Evolutionary conservation across 2,329 filamentous ascomycete genomes (phyloP).

Genomic region (Claviceps sp.): DNA sequence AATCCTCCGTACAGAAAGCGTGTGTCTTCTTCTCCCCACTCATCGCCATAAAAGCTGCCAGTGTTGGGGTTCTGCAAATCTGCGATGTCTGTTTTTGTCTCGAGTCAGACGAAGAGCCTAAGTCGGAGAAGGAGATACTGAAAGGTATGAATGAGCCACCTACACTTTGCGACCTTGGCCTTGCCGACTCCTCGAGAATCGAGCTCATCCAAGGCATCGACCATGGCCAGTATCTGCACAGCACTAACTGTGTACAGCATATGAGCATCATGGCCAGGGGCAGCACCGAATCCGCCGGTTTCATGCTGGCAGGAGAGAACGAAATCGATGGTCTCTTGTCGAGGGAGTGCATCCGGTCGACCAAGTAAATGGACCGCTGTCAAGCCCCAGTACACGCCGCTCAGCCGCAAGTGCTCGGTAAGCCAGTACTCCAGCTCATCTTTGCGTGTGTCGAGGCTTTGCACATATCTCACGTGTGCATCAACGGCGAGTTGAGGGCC

Average conservation of each 20-base stretch:
- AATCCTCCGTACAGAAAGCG: slow-evolving; percentile 86
- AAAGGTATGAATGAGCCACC: slow-evolving; percentile 21
- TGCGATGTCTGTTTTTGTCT: slow-evolving; percentile 51
- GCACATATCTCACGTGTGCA: slow-evolving; percentile 80
- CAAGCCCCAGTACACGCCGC: slow-evolving; percentile 93
- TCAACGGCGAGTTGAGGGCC: slow-evolving; percentile 34
- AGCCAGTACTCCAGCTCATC: slow-evolving; percentile 97
- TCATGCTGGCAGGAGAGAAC: slow-evolving; percentile 90
- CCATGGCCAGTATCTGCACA: slow-evolving; percentile 78
- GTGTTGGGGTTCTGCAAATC: slow-evolving; percentile 65
- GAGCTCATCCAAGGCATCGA: slow-evolving; percentile 74
- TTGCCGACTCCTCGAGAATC: slow-evolving; percentile 54
- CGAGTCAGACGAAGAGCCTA: slow-evolving; percentile 6
- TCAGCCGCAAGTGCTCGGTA: slow-evolving; percentile 90
- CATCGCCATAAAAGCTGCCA: slow-evolving; percentile 84
- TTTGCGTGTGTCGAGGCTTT: slow-evolving; percentile 78
- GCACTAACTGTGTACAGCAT: slow-evolving; percentile 94
- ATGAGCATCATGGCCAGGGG: slow-evolving; percentile 87
- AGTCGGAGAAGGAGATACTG: slow-evolving; percentile 1
- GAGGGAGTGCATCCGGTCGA: slow-evolving; percentile 67
- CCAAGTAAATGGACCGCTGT: slow-evolving; percentile 77
- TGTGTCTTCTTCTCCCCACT: slow-evolving; percentile 94
- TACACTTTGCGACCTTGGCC: slow-evolving; percentile 66
- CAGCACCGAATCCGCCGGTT: slow-evolving; percentile 83
- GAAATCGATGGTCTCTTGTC: slow-evolving; percentile 73